These are phyloP conservation scores for Linnemannia schmuckeri DNA, from an alignment of 192 early-diverging fungal species.

Conservation along the genomic window DNA sequence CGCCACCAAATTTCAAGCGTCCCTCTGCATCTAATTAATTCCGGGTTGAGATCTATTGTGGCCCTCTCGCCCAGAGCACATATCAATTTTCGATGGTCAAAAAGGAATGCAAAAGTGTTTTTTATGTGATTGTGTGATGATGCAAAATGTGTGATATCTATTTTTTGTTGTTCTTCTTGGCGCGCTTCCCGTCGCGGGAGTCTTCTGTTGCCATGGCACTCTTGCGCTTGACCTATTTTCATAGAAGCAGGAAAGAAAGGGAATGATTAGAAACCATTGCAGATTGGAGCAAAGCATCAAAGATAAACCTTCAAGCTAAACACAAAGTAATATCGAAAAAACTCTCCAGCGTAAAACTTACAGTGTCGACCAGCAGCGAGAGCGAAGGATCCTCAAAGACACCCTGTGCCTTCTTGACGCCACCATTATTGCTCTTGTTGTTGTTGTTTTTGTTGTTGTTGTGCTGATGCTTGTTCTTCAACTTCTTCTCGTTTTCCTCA, in stretches of 20 bases:
- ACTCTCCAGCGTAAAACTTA: slow-evolving; percentile 30
- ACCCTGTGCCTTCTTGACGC: slow-evolving; percentile 23
- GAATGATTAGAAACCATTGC: not conserved
- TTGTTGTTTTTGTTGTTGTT: slow-evolving; percentile 37
- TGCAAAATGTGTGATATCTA: not conserved
- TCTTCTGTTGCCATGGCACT: slow-evolving; percentile 62
- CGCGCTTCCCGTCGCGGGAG: slow-evolving; percentile 57
- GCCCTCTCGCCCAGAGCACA: too few species aligned
- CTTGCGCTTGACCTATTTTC: slow-evolving; percentile 69
- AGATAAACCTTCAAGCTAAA: not conserved
- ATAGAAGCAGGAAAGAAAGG: not conserved
- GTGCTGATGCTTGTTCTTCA: slow-evolving; percentile 31
- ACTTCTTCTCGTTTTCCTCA: slow-evolving; percentile 53
- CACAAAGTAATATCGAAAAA: not conserved
- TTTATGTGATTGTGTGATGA: not conserved
- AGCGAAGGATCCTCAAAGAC: slow-evolving; percentile 62
- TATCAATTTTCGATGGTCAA: too few species aligned
- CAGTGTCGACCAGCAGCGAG: slow-evolving; percentile 68
- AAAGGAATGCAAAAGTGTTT: not conserved
- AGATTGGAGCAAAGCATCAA: not conserved
- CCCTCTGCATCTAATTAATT: too few species aligned
- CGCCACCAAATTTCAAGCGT: too few species aligned
- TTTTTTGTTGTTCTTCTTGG: slow-evolving; percentile 20
- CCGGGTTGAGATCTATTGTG: too few species aligned
- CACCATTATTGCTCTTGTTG: slow-evolving; percentile 15